Conservation (phyloP, 2,329 filamentous ascomycete genomes). For the Rachicladosporium sp. region DNA sequence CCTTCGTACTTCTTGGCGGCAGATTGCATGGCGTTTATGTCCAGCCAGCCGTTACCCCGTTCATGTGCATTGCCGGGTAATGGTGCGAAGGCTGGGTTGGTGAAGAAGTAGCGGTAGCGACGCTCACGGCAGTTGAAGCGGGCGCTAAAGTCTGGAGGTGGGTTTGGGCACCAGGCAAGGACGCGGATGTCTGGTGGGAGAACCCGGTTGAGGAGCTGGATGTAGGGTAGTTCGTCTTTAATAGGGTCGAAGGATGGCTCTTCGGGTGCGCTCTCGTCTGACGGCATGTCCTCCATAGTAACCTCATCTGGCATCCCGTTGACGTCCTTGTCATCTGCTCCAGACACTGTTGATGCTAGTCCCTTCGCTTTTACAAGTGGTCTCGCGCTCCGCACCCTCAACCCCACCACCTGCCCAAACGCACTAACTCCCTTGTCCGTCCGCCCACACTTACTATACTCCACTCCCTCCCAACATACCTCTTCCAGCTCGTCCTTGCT, state of each 20-base stretch:
- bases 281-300: conserved; percentile 7
- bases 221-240: conserved; percentile 72
- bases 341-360: neutral
- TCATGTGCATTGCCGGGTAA: conserved; percentile 30
- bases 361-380: conserved; percentile 30
- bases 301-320: conserved; percentile 7
- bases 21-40: conserved; percentile 74
- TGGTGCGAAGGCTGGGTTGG: conserved; percentile 74
- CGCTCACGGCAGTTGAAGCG: conserved; percentile 86
- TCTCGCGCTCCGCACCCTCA: conserved; percentile 68
- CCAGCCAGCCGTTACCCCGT: conserved; percentile 58
- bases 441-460: conserved; percentile 90
- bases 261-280: conserved; percentile 3
- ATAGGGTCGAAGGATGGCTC: conserved; percentile 48
- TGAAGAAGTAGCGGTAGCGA: conserved; percentile 95
- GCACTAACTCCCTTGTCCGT: conserved; percentile 91
- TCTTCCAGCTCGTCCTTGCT: conserved; percentile 26
- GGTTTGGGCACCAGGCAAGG: conserved; percentile 82
- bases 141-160: conserved; percentile 70
- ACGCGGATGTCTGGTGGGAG: conserved; percentile 82
- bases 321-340: conserved; percentile 6
- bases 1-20: conserved; percentile 74
- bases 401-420: conserved; percentile 85
- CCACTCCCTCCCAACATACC: conserved; percentile 69
- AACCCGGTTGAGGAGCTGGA: conserved; percentile 70